Evolutionary conservation across 1,139 yeast species (phyloP).

Genomic region (Lodderomyces oxycetoniae): DNA sequence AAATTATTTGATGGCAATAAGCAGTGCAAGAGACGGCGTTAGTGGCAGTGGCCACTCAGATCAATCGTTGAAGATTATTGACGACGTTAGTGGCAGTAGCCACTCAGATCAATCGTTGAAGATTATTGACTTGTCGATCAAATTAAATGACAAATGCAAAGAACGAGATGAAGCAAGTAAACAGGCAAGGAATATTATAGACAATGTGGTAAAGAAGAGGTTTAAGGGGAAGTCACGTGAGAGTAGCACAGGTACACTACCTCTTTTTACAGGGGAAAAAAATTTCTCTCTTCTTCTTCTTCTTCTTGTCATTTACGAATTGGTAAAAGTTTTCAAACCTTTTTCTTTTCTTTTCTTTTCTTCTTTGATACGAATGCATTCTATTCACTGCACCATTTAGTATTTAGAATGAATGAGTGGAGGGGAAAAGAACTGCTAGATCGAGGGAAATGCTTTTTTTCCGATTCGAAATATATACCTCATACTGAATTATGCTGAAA

Average conservation of each 20-base stretch:
- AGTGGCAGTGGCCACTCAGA: background rate
- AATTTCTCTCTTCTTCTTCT: slow-evolving; percentile 2
- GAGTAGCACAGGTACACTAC: too few relatives aligned
- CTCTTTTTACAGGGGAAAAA: background rate
- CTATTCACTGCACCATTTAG: slow-evolving; percentile 58
- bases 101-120: slow-evolving; percentile 4
- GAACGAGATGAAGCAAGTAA: slow-evolving; percentile 49
- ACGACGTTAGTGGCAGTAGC: too few relatives aligned
- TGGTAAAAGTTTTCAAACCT: too few relatives aligned
- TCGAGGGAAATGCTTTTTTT: slow-evolving; percentile 12
- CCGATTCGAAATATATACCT: slow-evolving; percentile 34
- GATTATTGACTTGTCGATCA: slow-evolving; percentile 46
- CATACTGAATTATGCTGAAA: slow-evolving; percentile 34
- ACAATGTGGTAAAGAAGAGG: slow-evolving; percentile 39
- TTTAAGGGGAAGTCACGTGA: background rate
- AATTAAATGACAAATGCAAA: slow-evolving; percentile 37
- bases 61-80: background rate
- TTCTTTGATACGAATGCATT: slow-evolving; percentile 51
- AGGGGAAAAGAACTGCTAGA: slow-evolving; percentile 44
- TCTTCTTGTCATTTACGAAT: too few relatives aligned
- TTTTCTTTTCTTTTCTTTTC: slow-evolving; percentile 8
- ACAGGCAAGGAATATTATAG: slow-evolving; percentile 57
- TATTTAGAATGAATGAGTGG: slow-evolving; percentile 41
- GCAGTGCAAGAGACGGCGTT: background rate
- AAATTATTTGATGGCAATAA: slow-evolving; percentile 34